A percentile compares a stretch with the other conserved stretches of the same genome.
Conservation (phyloP, 495 filamentous ascomycete genomes). For the Hypomontagnella submonticulosa region DNA sequence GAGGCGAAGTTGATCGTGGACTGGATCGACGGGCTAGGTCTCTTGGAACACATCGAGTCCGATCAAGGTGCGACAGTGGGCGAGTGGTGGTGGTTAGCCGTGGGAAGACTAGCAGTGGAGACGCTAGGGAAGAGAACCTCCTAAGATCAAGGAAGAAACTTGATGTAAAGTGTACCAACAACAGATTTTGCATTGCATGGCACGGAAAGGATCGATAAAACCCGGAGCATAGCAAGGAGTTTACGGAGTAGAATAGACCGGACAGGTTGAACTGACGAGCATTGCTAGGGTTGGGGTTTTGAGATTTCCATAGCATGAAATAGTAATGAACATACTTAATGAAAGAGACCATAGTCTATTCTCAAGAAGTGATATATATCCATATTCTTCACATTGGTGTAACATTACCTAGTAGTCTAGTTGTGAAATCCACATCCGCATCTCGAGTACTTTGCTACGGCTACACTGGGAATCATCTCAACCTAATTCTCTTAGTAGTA, state of each 20-base stretch:
- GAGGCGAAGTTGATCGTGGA: conserved; percentile 72
- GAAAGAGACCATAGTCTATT: no score
- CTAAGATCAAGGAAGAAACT: neutral
- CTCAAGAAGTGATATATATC: no score
- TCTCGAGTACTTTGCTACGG: no score
- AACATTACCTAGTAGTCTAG: no score
- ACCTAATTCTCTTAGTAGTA: no score
- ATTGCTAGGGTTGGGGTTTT: neutral
- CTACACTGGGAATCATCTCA: no score
- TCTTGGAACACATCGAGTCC: conserved; percentile 50
- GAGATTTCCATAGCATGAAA: neutral
- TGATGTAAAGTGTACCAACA: neutral
- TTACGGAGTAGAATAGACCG: conserved; percentile 16
- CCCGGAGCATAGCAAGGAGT: conserved; percentile 20
- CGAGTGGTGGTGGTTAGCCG: conserved; percentile 78
- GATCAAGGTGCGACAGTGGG: conserved; percentile 60
- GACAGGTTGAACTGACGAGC: conserved; percentile 11
- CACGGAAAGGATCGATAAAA: neutral
- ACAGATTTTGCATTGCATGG: conserved; percentile 8
- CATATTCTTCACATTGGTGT: no score
- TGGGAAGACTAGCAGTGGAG: conserved; percentile 38
- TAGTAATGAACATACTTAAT: neutral
- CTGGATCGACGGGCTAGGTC: conserved; percentile 69
- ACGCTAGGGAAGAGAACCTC: conserved; percentile 1
- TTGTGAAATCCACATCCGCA: no score